A percentile compares a stretch with the other conserved stretches of the same genome.
Conservation (phyloP, 2,329 filamentous ascomycete species). For the Pseudophaeomoniella oleicola region DNA sequence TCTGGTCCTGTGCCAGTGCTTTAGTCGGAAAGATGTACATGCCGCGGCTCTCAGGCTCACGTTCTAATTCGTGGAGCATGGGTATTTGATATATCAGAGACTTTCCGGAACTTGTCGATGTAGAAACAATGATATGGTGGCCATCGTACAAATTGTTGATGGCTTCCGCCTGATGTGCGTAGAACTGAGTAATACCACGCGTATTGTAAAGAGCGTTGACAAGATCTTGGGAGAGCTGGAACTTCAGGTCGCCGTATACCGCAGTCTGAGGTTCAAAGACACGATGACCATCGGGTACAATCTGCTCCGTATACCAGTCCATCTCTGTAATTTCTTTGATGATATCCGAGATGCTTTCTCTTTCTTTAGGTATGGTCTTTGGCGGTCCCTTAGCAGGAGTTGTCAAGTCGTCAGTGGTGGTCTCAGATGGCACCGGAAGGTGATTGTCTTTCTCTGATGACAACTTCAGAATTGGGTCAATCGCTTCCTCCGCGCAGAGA, state of each 20-base stretch:
- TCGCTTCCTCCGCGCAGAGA: slow-evolving; percentile 45
- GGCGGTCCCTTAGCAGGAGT: slow-evolving; percentile 37
- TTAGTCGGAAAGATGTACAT: slow-evolving; percentile 99
- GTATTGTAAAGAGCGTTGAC: slow-evolving; percentile 96
- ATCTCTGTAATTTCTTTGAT: slow-evolving; percentile 66
- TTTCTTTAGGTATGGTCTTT: slow-evolving; percentile 60
- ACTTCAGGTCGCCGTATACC: slow-evolving; percentile 69
- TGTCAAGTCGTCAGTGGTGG: background rate
- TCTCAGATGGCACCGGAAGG: slow-evolving; percentile 44
- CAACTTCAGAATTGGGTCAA: slow-evolving; percentile 56
- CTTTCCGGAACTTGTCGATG: slow-evolving; percentile 92
- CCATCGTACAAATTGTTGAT: slow-evolving; percentile 77
- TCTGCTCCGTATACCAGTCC: slow-evolving; percentile 82
- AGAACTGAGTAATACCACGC: slow-evolving; percentile 70
- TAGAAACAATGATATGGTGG: slow-evolving; percentile 79
- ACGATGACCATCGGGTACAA: slow-evolving; percentile 83
- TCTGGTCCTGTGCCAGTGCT: slow-evolving; percentile 87
- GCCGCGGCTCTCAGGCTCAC: slow-evolving; percentile 60
- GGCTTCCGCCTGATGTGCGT: slow-evolving; percentile 83
- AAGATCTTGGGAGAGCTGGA: slow-evolving; percentile 73
- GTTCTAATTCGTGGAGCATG: slow-evolving; percentile 72
- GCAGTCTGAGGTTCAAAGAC: slow-evolving; percentile 77
- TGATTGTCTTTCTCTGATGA: slow-evolving; percentile 42
- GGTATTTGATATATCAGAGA: slow-evolving; percentile 96
- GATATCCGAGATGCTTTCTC: slow-evolving; percentile 71